A percentile compares a stretch with the other conserved stretches of the same genome.
Conservation (phyloP, 371 early-diverging fungal genomes). For the Syncephalastrum sp. region DNA sequence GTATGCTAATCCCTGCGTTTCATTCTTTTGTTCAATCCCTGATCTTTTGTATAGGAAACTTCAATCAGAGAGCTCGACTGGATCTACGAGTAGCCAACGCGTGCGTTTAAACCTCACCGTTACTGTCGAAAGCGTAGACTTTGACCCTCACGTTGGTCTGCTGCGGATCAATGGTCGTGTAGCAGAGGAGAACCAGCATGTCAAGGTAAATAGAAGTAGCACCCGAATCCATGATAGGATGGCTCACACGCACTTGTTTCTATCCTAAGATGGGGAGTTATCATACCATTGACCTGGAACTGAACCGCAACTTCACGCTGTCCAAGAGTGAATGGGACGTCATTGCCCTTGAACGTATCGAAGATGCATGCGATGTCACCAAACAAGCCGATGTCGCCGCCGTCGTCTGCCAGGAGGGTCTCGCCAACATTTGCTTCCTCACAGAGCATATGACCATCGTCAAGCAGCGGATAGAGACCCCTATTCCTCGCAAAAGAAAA, state of each 20-base stretch:
- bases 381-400: conserved; percentile 94
- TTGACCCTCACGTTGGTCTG: conserved; percentile 83
- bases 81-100: conserved; percentile 85
- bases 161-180: conserved; percentile 91
- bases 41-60: conserved; percentile 63
- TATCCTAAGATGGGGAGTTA: conserved; percentile 86
- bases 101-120: conserved; percentile 83
- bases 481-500: conserved; percentile 90
- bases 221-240: too few species aligned
- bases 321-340: conserved; percentile 92
- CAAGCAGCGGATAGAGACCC: conserved; percentile 86
- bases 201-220: conserved; percentile 62
- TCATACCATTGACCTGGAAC: conserved; percentile 93
- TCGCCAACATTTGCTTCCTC: conserved; percentile 92
- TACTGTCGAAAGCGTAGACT: conserved; percentile 82
- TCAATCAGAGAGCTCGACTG: conserved; percentile 81
- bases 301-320: conserved; percentile 86
- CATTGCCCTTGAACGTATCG: conserved; percentile 85
- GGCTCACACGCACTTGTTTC: not conserved
- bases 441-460: conserved; percentile 96
- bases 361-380: conserved; percentile 87
- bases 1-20: conserved; percentile 33
- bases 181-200: conserved; percentile 81
- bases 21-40: not conserved
- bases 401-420: conserved; percentile 92